phyloP scores from a whole-genome alignment of 441 rosid species.

The Corymbia calophylla region DNA sequence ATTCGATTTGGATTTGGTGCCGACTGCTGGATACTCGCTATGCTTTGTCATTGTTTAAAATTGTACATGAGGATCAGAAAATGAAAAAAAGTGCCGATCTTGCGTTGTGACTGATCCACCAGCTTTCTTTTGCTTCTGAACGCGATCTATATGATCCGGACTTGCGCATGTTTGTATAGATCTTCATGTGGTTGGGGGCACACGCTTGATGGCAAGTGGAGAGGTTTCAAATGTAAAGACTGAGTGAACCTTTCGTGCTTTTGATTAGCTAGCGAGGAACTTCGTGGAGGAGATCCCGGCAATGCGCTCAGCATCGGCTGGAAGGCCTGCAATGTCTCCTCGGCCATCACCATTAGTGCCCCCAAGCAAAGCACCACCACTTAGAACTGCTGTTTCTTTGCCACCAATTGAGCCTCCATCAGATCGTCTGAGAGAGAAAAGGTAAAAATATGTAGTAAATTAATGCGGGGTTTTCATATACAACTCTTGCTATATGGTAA shows the following conservation, averaged over 20 bases:
- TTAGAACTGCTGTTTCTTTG: constrained; percentile 41
- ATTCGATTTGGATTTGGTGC: background rate
- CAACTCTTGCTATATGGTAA: background rate
- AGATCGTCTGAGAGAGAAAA: constrained; percentile 30
- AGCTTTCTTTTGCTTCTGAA: background rate
- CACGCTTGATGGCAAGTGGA: background rate
- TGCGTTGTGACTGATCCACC: background rate
- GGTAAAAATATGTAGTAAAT: constrained; percentile 12
- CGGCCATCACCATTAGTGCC: constrained; percentile 32
- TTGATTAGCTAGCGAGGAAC: constrained; percentile 34
- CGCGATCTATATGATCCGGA: background rate
- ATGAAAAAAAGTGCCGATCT: background rate
- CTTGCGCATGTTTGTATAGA: background rate
- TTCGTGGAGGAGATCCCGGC: constrained; percentile 24
- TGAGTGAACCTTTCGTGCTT: constrained; percentile 2
- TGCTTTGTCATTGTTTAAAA: background rate
- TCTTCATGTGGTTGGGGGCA: background rate
- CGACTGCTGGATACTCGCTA: background rate
- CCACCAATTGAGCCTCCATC: constrained; percentile 47
- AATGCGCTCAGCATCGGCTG: constrained; percentile 39
- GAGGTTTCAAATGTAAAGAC: background rate
- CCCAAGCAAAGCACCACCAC: constrained; percentile 30
- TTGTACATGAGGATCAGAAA: background rate
- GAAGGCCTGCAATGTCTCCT: constrained; percentile 33
- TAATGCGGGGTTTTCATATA: background rate